These are phyloP conservation scores for Marasmius tenuissimus DNA, from an alignment of 1,284 basidiomycete species.

Conservation along the genomic window DNA sequence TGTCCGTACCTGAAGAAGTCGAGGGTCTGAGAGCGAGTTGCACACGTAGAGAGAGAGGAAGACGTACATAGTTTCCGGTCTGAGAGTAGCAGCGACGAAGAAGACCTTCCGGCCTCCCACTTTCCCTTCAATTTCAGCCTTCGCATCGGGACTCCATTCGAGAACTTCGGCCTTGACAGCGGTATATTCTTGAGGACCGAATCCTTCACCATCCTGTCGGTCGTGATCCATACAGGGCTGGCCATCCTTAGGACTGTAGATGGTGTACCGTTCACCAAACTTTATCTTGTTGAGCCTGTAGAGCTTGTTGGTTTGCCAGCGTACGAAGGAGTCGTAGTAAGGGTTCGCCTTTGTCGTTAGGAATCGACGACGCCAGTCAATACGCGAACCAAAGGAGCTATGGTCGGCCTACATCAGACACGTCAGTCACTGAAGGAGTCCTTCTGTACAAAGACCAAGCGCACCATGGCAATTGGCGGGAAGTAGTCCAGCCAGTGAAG, in stretches of 20 bases:
- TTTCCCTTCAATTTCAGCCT: constrained; percentile 64
- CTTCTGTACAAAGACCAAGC: constrained; percentile 24
- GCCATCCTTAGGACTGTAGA: constrained; percentile 99
- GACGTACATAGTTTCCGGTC: constrained; percentile 93
- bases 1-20: constrained; percentile 79
- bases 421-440: not conserved
- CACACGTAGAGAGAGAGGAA: not conserved
- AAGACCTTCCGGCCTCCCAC: constrained; percentile 82
- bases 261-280: constrained; percentile 98
- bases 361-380: constrained; percentile 98
- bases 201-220: constrained; percentile 91
- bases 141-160: constrained; percentile 72
- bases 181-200: constrained; percentile 97
- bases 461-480: constrained; percentile 90
- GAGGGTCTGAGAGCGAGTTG: constrained; percentile 6
- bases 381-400: constrained; percentile 85
- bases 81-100: constrained; percentile 93
- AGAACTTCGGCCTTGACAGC: constrained; percentile 94
- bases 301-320: constrained; percentile 98
- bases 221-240: constrained; percentile 99
- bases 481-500: constrained; percentile 93
- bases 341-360: constrained; percentile 95
- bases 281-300: constrained; percentile 88
- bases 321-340: constrained; percentile 96
- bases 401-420: constrained; percentile 60